Conservation (phyloP, 2,329 filamentous ascomycete species). For the Pseudocercospora ulei region DNA sequence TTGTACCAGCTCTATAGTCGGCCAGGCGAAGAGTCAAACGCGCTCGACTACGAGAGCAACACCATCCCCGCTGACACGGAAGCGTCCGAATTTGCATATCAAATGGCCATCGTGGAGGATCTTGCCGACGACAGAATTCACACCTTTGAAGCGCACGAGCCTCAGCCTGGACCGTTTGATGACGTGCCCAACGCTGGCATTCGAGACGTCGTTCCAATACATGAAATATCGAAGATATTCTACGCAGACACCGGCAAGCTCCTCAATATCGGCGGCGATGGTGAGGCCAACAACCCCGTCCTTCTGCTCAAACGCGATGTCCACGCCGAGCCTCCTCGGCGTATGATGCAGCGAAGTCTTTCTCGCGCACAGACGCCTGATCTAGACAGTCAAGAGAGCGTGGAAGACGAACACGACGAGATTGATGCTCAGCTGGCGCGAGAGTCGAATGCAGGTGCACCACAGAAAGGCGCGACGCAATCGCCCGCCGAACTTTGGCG, state of each 20-base stretch:
- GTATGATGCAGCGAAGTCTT: conserved; percentile 44
- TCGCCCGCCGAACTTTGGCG: conserved; percentile 8
- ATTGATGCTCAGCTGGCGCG: conserved; percentile 40
- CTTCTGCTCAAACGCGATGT: conserved; percentile 63
- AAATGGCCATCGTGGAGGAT: conserved; percentile 74
- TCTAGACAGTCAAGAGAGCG: conserved; percentile 16
- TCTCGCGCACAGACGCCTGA: conserved; percentile 14
- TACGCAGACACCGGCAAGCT: conserved; percentile 87
- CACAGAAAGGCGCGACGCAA: conserved; percentile 7
- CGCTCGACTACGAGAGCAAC: conserved; percentile 31
- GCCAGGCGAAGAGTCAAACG: conserved; percentile 25
- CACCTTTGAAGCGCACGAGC: conserved; percentile 52
- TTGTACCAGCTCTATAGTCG: conserved; percentile 46
- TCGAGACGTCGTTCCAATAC: conserved; percentile 57
- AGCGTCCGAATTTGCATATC: conserved; percentile 62
- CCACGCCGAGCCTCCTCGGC: conserved; percentile 52
- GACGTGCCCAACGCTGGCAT: conserved; percentile 55
- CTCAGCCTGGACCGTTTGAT: conserved; percentile 50
- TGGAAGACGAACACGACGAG: conserved; percentile 38
- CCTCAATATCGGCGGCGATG: conserved; percentile 65
- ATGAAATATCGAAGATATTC: conserved; percentile 79
- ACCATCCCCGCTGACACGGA: conserved; percentile 24
- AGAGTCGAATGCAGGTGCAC: conserved; percentile 33
- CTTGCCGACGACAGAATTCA: conserved; percentile 62
- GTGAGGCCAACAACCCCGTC: conserved; percentile 61